These are phyloP conservation scores for sweet orange (Citrus sinensis) DNA, from an alignment of 345 rosid species.

Conservation along the genomic window DNA sequence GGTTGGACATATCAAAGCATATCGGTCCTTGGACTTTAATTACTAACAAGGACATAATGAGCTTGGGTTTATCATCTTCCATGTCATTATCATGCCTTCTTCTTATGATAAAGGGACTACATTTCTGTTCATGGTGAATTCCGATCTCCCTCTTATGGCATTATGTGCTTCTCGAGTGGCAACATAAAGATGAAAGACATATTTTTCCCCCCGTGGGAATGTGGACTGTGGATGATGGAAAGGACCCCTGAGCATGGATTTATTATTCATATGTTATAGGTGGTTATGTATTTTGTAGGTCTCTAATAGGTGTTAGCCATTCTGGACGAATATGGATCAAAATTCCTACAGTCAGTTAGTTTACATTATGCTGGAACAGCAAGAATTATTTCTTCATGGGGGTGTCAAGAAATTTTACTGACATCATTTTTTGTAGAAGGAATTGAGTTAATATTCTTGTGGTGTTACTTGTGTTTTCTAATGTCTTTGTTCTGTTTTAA, in stretches of 20 bases:
- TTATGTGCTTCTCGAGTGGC: neutral
- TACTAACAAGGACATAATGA: neutral
- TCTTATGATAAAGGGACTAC: neutral
- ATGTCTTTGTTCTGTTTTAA: slow-evolving; percentile 6
- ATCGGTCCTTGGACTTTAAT: neutral
- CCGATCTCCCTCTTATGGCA: neutral
- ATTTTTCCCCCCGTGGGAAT: neutral
- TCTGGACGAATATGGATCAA: neutral
- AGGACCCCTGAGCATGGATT: neutral
- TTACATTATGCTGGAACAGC: neutral
- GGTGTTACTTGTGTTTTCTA: slow-evolving; percentile 8
- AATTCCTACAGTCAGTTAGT: neutral
- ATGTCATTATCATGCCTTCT: neutral
- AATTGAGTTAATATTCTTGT: neutral
- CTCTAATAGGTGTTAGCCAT: neutral
- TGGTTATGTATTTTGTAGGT: neutral
- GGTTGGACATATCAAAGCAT: neutral
- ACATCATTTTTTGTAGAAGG: neutral
- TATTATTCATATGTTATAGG: neutral
- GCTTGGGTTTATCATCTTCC: neutral
- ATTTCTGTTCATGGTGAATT: neutral
- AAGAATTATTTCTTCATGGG: neutral
- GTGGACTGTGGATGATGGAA: neutral
- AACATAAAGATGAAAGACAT: neutral
- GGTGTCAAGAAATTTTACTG: neutral